Percentiles rank a stretch among this genome's conserved stretches.
Conservation (phyloP, 2,329 filamentous ascomycete species). For the Sporothrix brasiliensis region DNA sequence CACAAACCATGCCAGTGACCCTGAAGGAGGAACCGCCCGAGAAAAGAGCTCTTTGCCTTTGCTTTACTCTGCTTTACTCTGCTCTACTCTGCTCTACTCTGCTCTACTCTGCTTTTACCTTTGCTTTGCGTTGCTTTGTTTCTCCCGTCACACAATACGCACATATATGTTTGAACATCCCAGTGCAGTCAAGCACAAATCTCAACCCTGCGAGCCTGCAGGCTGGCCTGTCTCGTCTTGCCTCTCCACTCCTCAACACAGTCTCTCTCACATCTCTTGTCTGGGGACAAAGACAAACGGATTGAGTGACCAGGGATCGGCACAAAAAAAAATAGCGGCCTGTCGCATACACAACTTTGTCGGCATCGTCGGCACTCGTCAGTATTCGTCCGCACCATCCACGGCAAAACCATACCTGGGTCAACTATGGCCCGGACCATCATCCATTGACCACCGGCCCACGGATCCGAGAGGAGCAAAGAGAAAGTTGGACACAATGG, state of each 20-base stretch:
- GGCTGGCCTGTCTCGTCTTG: neutral
- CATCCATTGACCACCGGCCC: neutral
- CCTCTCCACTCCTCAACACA: neutral
- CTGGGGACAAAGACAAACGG: neutral
- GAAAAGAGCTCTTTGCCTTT: neutral
- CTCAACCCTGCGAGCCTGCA: neutral
- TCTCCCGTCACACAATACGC: neutral
- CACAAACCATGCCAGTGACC: neutral
- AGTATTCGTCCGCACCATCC: constrained; percentile 8
- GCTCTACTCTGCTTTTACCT: neutral
- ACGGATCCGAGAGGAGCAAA: constrained; percentile 3
- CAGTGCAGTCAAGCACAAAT: constrained; percentile 1
- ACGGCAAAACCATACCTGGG: neutral
- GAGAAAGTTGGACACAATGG: neutral
- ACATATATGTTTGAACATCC: constrained; percentile 2
- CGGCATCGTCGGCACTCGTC: constrained; percentile 4
- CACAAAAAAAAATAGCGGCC: neutral
- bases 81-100: no score
- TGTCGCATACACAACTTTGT: neutral
- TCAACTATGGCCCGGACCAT: constrained; percentile 15
- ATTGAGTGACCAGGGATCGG: neutral
- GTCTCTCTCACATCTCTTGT: constrained; percentile 12
- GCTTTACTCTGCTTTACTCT: neutral
- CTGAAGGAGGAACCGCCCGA: constrained; percentile 16
- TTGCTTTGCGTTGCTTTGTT: constrained; percentile 6